Evolutionary conservation across 345 rosid genomes (phyloP), one percentile per base, ranked within the genome.

Genomic region (Heritiera littoralis): DNA sequence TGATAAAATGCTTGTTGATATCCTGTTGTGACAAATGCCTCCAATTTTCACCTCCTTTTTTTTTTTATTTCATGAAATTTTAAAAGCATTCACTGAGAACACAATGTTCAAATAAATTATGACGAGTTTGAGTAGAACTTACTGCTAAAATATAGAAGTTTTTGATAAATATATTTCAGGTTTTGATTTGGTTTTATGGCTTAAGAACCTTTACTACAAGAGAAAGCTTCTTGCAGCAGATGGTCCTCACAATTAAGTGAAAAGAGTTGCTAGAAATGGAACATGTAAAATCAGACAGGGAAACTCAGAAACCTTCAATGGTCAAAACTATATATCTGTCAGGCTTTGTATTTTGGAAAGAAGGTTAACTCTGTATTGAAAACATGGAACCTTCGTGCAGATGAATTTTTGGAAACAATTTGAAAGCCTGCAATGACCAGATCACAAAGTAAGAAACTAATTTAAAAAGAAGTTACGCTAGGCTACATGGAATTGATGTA

Each of bases 101-200:
- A 2, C 35, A 72, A 35, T 17, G 11, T 54, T 55, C 17, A 55
- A 38, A 72, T 54, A 54, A 18, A 18, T 11, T 9, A 55, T 55
- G 49, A 35, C 35, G 48, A 30, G 9, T 72, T 18, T 72, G 17
- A 54, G 32, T 38, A 72, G 46, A 72, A 52, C 46, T 49, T 13
- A 2, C 9, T 52, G 75, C 14, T 13, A 17, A 8, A 49, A 52
- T 12, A 4, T 17, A 52, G n/a, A 71, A 71, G 60, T 30, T 71
- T 70, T 49, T 49, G 59, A 72, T 51, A 35, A 72, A 72, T 9
- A 72, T 15, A 1, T 72, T 72, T 52, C 9, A 17, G 32, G 48
- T 35, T 52, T 72, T 72, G 18, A 72, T 52, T 51, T 51, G 45
- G 75, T 48, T 70, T 48, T 70, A 30, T 70, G 60, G 13, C 15